Conservation (phyloP, 768 basidiomycete genomes). For the Trametes elegans region DNA sequence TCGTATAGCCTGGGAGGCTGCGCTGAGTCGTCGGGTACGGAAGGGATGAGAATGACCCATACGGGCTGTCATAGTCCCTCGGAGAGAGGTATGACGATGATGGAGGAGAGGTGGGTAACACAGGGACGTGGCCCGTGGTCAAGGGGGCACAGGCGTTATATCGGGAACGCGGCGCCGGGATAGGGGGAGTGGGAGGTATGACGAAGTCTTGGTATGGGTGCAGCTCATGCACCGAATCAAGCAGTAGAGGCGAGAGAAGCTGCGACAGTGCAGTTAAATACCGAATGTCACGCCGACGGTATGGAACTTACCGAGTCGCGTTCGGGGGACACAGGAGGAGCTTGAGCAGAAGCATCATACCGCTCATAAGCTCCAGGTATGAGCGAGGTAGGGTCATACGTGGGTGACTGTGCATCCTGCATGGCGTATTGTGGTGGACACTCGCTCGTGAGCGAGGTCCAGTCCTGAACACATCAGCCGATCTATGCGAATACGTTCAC, state of each 20-base stretch:
- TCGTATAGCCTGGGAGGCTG: neutral
- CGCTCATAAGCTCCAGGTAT: neutral
- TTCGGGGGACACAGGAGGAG: too few species aligned
- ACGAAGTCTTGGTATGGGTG: neutral
- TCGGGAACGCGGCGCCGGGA: neutral
- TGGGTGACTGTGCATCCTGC: neutral
- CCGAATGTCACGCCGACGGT: neutral
- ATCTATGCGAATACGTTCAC: neutral
- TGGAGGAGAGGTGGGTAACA: neutral
- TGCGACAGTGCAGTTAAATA: neutral
- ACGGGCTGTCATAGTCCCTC: neutral
- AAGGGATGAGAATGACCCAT: neutral
- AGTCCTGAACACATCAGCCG: neutral
- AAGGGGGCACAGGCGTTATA: neutral
- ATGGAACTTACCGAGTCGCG: neutral
- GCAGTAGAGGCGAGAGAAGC: slow-evolving; percentile 7
- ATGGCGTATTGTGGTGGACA: neutral
- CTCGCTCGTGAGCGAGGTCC: neutral
- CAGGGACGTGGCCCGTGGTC: neutral
- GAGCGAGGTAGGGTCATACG: neutral
- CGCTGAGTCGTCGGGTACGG: neutral
- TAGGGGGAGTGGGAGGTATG: neutral
- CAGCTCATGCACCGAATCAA: neutral
- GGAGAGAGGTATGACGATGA: neutral
- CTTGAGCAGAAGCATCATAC: too few species aligned